phyloP scores from a whole-genome alignment of 2,329 filamentous ascomycete species.

The Trichophyton verrucosum region DNA sequence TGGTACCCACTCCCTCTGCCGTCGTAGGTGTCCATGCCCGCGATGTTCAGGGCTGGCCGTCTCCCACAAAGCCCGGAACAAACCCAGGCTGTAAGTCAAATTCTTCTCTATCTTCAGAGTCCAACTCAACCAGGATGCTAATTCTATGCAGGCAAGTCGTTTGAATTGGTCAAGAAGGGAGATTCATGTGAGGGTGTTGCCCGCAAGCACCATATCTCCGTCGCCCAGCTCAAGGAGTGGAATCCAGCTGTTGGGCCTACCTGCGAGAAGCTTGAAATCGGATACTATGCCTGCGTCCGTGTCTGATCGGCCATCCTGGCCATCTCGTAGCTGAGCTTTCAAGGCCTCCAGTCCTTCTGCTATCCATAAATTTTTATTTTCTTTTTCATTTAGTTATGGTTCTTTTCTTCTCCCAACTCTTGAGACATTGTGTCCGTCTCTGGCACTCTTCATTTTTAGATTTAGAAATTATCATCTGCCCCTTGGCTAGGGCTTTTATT shows the following conservation, averaged over 20 bases:
- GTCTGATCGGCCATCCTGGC: background rate
- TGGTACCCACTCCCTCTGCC: background rate
- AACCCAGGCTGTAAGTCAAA: background rate
- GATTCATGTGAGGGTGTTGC: background rate
- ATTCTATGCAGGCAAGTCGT: background rate
- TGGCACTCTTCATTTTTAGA: no score
- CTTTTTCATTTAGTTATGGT: background rate
- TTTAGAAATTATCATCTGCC: no score
- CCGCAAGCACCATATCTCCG: background rate
- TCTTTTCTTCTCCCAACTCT: background rate
- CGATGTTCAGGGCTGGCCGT: background rate
- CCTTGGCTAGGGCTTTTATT: no score
- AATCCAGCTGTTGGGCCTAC: background rate
- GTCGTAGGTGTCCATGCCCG: background rate
- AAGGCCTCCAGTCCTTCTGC: background rate
- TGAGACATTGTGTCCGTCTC: no score
- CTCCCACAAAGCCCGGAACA: background rate
- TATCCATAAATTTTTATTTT: background rate
- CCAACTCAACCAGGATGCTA: background rate
- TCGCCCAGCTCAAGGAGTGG: background rate
- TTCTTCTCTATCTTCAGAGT: background rate
- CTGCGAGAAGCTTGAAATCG: background rate
- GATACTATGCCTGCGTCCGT: background rate
- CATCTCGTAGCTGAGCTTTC: no score
- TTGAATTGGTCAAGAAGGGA: background rate